Evolutionary conservation across 345 rosid genomes (phyloP), one percentile per base, ranked within the genome.

Genomic region (Salix viminalis): DNA sequence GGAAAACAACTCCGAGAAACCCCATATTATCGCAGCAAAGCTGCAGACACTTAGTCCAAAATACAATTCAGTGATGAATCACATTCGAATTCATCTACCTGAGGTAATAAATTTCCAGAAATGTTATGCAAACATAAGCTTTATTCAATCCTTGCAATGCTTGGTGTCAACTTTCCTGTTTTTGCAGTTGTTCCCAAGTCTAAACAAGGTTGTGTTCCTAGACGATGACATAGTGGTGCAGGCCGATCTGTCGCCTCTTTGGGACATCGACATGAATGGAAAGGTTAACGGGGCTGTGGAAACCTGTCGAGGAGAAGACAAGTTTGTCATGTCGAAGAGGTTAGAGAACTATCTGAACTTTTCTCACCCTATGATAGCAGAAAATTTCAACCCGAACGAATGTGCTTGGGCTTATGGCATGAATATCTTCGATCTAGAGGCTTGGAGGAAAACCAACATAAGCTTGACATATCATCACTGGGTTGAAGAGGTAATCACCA

Each of bases 351-450:
- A 93, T 72, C 84, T 96, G 75, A 96, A 96, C 82, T 96, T 96
- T 83, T 92, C 99, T 8, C 94, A 96, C 65, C 98, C 99, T 0
- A 75, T 79, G 72, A 91, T 93, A 24, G 69, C 89, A 4, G 79
- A 74, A 61, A 86, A 84, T 83, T 96, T 96, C 64, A 77, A 93
- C 52, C 97, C 97, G 6, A 77, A 89, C 23, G 92, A 90, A 78
- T 96, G 99, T 62, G 99, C 99, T 21, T 96, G 99, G 99, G 98
- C 98, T 50, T 96, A 93, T 72, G 99, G 99, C 71, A 93, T 96
- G 99, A 96, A 96, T 72, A 82, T 96, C 65, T 96, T 96, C 66
- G 94, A 96, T 80, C 83, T 96, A 18, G 82, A 91, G 7, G 98
- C 92, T 79, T 96, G 99, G 99, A 91, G 98, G 81, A 91, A 79